Evolutionary conservation across 2,329 filamentous ascomycete species (phyloP), one percentile per base, ranked within the genome.

Genomic region (Shiraia bambusicola): DNA sequence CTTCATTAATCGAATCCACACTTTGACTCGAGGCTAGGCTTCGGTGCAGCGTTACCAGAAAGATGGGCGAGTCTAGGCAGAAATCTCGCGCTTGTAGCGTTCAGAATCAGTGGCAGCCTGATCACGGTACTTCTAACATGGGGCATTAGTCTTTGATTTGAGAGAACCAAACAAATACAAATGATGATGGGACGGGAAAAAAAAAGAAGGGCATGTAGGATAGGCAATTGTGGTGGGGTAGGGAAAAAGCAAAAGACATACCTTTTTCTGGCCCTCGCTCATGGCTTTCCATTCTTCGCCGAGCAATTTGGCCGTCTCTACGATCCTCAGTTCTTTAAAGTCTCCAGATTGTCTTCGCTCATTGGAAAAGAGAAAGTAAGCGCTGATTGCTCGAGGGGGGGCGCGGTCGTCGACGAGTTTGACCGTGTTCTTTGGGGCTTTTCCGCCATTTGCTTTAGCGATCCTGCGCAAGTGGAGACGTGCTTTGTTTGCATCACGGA

Each of bases 401-500:
- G 63, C 55, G 35, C 83, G 76, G 9, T 79, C 73, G 56, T 87
- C 83, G 4, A 67, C 46, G 38, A 86, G 72, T 40, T 45, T 48
- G 4, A 2, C 6, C 11, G 50, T 52, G 34, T 58, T 12, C 4
- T 32, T 11, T 10, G 45, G 36, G 19, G 19, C 33, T 8, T 33
- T 37, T 30, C 53, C 55, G 6, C 17, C 16, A 3, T 36, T 47
- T 10, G 35, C 14, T 22, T 30, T 48, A 4, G 47, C 34, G 29
- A 47, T 58, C n/a, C 44, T 57, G 9, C 61, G 59, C 13, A 77
- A 53, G 4, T 30, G 9, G 1, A 28, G 44, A 27, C 83, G 79
- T 9, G 83, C 83, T 9, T 50, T 57, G 61, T 87, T 87, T 42
- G 83, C 83, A 3, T 71, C 44, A 32, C 69, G 69, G 52, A 87